Conservation (phyloP, 257 asterid genomes). For the Osmanthus fragrans region DNA sequence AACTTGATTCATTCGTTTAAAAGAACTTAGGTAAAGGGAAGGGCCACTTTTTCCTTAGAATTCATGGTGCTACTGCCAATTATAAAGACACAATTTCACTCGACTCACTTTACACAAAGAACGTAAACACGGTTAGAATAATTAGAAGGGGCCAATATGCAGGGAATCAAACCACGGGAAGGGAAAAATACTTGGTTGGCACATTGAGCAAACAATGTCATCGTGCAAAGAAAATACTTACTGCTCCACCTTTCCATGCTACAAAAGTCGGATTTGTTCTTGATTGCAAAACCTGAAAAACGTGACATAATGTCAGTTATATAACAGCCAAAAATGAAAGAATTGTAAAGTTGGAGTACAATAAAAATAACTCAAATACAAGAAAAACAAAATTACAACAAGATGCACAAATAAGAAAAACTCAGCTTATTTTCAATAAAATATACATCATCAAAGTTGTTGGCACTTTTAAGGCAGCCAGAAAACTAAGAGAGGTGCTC, state of each 20-base stretch:
- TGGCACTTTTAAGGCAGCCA: not conserved
- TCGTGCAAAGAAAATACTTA: conserved; percentile 41
- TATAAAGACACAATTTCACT: too few species aligned
- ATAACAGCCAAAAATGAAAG: not conserved
- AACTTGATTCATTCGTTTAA: not conserved
- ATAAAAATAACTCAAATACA: conserved; percentile 5
- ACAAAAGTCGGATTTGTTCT: conserved; percentile 73
- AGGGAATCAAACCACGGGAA: too few species aligned
- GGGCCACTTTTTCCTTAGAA: not conserved
- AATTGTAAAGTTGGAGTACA: not conserved
- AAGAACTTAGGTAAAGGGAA: not conserved
- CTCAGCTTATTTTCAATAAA: not conserved
- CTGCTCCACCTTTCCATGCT: conserved; percentile 97
- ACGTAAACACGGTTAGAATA: too few species aligned
- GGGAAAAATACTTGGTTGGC: not conserved
- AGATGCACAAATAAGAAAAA: conserved; percentile 13
- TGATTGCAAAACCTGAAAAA: conserved; percentile 75
- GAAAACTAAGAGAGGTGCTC: not conserved
- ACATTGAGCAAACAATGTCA: not conserved
- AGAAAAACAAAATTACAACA: conserved; percentile 8
- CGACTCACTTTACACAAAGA: too few species aligned
- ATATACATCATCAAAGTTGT: not conserved
- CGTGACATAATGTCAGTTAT: not conserved
- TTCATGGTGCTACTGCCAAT: too few species aligned
- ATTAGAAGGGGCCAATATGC: too few species aligned